Conservation (phyloP, 1,139 yeast genomes). For the Sugiyamaella japonica region DNA sequence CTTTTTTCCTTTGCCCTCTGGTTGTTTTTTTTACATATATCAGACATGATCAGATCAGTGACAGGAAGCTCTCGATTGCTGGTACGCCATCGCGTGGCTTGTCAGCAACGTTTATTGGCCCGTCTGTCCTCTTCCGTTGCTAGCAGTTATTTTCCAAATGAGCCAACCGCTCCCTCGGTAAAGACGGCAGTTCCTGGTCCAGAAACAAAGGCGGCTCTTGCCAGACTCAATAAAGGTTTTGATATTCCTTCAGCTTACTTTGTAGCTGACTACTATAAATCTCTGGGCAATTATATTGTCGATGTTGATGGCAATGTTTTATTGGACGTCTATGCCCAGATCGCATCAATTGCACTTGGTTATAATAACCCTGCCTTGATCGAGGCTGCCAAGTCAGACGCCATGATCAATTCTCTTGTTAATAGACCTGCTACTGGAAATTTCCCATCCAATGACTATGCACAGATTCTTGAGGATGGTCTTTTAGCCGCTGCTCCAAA, state of each 20-base stretch:
- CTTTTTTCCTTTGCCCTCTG: neutral
- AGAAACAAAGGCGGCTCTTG: constrained; percentile 48
- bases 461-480: constrained; percentile 55
- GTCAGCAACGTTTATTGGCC: constrained; percentile 16
- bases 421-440: constrained; percentile 79
- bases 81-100: constrained; percentile 16
- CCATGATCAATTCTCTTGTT: constrained; percentile 65
- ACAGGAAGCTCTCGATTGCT: constrained; percentile 16
- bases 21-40: neutral
- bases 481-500: constrained; percentile 34
- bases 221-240: constrained; percentile 54
- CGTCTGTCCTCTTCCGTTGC: constrained; percentile 34
- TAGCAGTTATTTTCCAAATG: constrained; percentile 51
- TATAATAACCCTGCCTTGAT: constrained; percentile 73
- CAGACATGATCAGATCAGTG: constrained; percentile 17
- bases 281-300: constrained; percentile 67
- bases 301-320: constrained; percentile 70
- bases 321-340: constrained; percentile 74
- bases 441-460: constrained; percentile 66
- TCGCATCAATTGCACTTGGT: constrained; percentile 75
- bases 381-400: constrained; percentile 61
- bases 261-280: constrained; percentile 66
- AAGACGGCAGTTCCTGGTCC: constrained; percentile 67
- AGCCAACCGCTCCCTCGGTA: constrained; percentile 61
- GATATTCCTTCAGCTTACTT: constrained; percentile 69